Conservation (phyloP, 1,139 yeast species). For the Suhomyces yuchorum region DNA sequence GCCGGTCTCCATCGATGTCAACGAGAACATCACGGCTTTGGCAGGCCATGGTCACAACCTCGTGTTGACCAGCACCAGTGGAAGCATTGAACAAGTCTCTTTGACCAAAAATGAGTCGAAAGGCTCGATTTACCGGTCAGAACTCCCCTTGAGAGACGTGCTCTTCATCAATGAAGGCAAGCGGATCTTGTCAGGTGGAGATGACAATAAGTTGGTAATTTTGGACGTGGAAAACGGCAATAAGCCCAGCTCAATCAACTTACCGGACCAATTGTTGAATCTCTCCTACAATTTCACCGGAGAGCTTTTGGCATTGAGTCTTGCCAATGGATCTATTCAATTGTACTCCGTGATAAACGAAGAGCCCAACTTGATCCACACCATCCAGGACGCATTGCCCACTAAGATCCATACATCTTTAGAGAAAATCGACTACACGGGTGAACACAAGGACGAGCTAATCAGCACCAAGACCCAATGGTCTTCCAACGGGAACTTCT, state of each 20-base stretch:
- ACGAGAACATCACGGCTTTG: conserved; percentile 44
- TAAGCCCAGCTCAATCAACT: conserved; percentile 34
- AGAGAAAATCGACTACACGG: conserved; percentile 39
- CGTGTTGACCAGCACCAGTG: conserved; percentile 37
- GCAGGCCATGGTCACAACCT: conserved; percentile 26
- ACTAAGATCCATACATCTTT: conserved; percentile 37
- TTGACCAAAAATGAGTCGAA: conserved; percentile 23
- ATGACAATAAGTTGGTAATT: conserved; percentile 63
- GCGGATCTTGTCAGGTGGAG: conserved; percentile 74
- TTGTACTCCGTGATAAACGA: conserved; percentile 61
- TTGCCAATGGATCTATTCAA: conserved; percentile 67
- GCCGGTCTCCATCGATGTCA: conserved; percentile 56
- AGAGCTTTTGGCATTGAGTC: conserved; percentile 60
- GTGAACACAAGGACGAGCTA: conserved; percentile 44
- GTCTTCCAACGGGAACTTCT: conserved; percentile 53
- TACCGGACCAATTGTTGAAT: conserved; percentile 59
- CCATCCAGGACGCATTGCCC: conserved; percentile 45
- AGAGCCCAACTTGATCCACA: conserved; percentile 38
- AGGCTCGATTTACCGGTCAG: conserved; percentile 41
- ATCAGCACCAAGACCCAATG: conserved; percentile 36
- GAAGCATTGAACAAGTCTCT: conserved; percentile 37
- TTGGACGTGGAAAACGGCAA: conserved; percentile 50
- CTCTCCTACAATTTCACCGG: conserved; percentile 64
- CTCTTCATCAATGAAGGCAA: conserved; percentile 71
- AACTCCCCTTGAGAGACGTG: conserved; percentile 68